Evolutionary conservation across 148 eudicot species (phyloP).

Genomic region (Amaranthus cruentus): DNA sequence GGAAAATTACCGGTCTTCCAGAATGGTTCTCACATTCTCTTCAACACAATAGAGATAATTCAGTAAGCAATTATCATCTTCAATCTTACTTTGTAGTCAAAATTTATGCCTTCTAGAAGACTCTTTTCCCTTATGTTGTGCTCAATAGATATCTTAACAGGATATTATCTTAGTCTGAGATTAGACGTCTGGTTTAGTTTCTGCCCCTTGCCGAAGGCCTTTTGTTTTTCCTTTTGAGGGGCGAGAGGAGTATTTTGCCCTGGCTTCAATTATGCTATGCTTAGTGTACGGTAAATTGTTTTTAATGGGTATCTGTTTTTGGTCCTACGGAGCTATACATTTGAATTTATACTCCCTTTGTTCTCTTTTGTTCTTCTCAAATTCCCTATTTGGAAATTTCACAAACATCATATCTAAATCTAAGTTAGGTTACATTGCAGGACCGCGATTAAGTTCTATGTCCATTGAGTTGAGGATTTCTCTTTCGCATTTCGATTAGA

Average conservation of each 20-base stretch:
- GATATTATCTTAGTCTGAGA: background rate
- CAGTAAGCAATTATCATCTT: conserved; percentile 47
- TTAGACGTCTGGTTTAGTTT: background rate
- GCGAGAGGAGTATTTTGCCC: too few relatives aligned
- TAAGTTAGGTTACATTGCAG: too few relatives aligned
- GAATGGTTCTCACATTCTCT: conserved; percentile 75
- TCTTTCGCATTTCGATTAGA: too few relatives aligned
- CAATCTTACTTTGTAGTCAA: background rate
- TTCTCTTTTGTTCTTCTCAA: too few relatives aligned
- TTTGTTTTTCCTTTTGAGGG: too few relatives aligned
- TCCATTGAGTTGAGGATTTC: too few relatives aligned
- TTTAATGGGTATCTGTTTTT: background rate
- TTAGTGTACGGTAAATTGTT: background rate
- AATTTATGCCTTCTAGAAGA: background rate
- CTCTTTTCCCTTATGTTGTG: background rate
- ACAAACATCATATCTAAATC: too few relatives aligned
- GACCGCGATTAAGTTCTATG: too few relatives aligned
- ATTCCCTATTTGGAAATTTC: too few relatives aligned
- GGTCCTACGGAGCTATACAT: too few relatives aligned
- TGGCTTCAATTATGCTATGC: background rate
- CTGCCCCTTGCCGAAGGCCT: too few relatives aligned
- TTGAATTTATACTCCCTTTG: too few relatives aligned
- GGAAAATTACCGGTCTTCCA: conserved; percentile 84
- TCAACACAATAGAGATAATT: conserved; percentile 66
- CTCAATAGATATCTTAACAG: background rate